Evolutionary conservation across 2,329 filamentous ascomycete genomes (phyloP), one percentile per base, ranked within the genome.

Genomic region (Hymenoscyphus occultus): DNA sequence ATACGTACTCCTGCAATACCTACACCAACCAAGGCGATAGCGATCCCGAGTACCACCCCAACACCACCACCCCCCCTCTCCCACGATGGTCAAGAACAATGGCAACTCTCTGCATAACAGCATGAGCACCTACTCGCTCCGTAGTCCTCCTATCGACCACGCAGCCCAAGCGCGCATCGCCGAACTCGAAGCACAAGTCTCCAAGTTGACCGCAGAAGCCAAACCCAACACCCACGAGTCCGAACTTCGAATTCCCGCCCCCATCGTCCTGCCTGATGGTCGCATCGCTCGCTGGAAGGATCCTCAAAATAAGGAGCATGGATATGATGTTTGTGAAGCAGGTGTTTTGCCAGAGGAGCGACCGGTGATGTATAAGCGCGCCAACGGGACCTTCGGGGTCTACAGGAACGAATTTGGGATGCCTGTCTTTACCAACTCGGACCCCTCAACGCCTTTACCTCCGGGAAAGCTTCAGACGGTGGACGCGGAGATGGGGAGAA

Each of bases 41-140:
- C 35, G 35, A 35, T 35, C 35, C 35, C 35, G 9, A 35, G 35
- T 35, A 35, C 35, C 5, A 35, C 35, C 35, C 2, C 45, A 22
- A 48, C n/a, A 31, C 10, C 31, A n/a, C 56, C 35, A n/a, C 10
- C 13, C 31, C 45, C 9, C 42, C 56, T 58, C 5, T 14, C 10
- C 48, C 19, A 69, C n/a, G 9, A 74, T 74, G 72, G 72, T 71
- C 32, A 71, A 70, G 57, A 73, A 74, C 65, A 64, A 61, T 45
- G 51, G 64, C 56, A 64, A 66, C 28, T 70, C 72, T 28, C 69
- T 74, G 28, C 72, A 69, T 42, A 62, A 58, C 35, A 71, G 67
- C 61, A 63, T 60, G 13, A 69, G 67, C 45, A 69, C 60, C 58
- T 45, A 66, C 2, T 71, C 71, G 48, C 67, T 73, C 3, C 67